A percentile compares a stretch with the other conserved stretches of the same genome.
Conservation (phyloP, 1,139 yeast genomes). For the Geotrichum bryndzae region DNA sequence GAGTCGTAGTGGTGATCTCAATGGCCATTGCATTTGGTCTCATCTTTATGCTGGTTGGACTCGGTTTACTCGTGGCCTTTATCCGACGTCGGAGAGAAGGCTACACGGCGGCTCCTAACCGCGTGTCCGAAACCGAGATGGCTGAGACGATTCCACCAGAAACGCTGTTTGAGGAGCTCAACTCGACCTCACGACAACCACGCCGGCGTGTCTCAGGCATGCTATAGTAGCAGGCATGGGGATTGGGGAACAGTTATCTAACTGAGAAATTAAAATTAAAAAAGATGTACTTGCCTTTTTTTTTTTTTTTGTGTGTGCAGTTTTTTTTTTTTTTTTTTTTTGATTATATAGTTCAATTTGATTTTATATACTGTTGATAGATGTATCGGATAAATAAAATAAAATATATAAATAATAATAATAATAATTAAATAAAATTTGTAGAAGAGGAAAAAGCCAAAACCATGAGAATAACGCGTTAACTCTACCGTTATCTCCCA, state of each 20-base stretch:
- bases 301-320: not conserved
- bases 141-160: constrained; percentile 60
- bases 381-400: not conserved
- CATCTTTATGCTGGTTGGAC: constrained; percentile 56
- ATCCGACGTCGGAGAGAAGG: constrained; percentile 41
- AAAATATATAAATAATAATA: not conserved
- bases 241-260: not conserved
- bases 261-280: not conserved
- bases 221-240: not conserved
- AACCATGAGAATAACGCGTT: not conserved
- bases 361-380: not conserved
- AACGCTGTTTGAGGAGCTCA: constrained; percentile 52
- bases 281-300: not conserved
- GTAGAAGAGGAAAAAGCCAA: too few species aligned
- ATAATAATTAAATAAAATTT: too few species aligned
- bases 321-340: not conserved
- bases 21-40: constrained; percentile 85
- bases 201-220: constrained; percentile 8
- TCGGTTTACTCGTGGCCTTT: constrained; percentile 54
- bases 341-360: not conserved
- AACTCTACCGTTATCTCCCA: not conserved
- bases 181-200: not conserved
- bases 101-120: constrained; percentile 39
- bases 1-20: constrained; percentile 82
- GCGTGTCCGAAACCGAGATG: constrained; percentile 65